Evolutionary conservation across 768 basidiomycete genomes (phyloP).

Genomic region (Pisolithus microcarpus): DNA sequence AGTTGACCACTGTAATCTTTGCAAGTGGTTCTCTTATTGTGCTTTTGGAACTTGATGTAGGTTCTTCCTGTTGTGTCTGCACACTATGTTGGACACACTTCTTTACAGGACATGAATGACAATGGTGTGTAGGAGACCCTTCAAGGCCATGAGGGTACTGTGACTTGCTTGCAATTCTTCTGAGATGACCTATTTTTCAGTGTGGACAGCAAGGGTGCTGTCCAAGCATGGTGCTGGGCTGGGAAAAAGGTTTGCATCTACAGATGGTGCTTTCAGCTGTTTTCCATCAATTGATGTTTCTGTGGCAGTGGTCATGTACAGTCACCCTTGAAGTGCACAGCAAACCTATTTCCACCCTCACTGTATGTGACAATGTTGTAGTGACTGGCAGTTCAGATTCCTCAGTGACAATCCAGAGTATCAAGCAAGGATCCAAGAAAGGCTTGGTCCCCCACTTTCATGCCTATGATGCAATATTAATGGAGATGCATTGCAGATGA

Average conservation of each 20-base stretch:
- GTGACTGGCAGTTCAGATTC: slow-evolving; percentile 83
- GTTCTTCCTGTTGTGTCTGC: slow-evolving; percentile 10
- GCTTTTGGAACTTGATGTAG: slow-evolving; percentile 51
- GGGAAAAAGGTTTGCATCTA: slow-evolving; percentile 21
- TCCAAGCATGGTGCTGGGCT: slow-evolving; percentile 53
- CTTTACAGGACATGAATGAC: slow-evolving; percentile 38
- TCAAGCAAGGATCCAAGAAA: slow-evolving; percentile 24
- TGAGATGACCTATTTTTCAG: slow-evolving; percentile 47
- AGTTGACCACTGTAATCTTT: slow-evolving; percentile 40
- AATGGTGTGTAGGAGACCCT: slow-evolving; percentile 62
- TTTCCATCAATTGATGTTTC: slow-evolving; percentile 9
- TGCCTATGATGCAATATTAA: neutral
- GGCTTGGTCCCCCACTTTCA: slow-evolving; percentile 16
- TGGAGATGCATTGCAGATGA: slow-evolving; percentile 22
- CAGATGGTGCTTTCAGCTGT: slow-evolving; percentile 1
- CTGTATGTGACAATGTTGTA: slow-evolving; percentile 40
- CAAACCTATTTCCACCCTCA: slow-evolving; percentile 64
- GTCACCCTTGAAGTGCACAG: slow-evolving; percentile 51
- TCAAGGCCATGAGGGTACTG: slow-evolving; percentile 61
- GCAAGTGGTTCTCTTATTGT: slow-evolving; percentile 51
- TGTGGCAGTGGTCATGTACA: slow-evolving; percentile 49
- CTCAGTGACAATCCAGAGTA: slow-evolving; percentile 65
- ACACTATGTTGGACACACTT: slow-evolving; percentile 4
- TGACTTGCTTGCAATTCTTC: slow-evolving; percentile 74
- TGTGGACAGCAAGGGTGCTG: slow-evolving; percentile 67